Conservation (phyloP, 805 yeast species). For the Spathaspora girioi region DNA sequence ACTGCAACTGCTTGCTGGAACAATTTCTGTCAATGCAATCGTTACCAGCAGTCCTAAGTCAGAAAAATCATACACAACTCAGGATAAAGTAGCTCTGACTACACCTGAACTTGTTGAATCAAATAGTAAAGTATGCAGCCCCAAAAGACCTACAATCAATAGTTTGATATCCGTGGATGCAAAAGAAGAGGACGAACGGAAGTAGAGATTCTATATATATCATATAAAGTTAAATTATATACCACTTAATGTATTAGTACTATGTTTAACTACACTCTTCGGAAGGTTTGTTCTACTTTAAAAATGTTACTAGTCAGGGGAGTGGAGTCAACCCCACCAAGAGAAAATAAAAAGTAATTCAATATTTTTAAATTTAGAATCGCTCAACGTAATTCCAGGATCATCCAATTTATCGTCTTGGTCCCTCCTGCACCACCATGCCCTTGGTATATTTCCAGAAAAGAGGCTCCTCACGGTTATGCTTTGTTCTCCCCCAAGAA, state of each 20-base stretch:
- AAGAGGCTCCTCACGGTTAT: background rate
- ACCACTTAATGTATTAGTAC: background rate
- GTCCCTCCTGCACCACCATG: too few species aligned
- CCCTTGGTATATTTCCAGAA: background rate
- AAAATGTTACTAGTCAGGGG: background rate
- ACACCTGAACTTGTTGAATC: background rate
- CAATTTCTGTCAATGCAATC: background rate
- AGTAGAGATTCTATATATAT: background rate
- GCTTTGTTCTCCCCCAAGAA: background rate
- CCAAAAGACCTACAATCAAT: background rate
- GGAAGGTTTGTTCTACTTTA: too few species aligned
- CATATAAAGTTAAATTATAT: background rate
- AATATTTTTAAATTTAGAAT: too few species aligned
- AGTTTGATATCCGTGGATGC: background rate
- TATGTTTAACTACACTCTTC: too few species aligned
- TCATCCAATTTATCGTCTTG: too few species aligned
- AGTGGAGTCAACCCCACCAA: background rate
- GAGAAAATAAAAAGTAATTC: background rate
- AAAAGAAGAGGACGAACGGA: background rate
- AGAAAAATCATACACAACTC: background rate
- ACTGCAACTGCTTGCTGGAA: background rate
- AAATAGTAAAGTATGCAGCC: background rate
- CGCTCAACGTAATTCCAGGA: background rate
- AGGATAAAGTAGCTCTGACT: background rate
- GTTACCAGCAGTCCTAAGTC: background rate